Evolutionary conservation across 495 filamentous ascomycete genomes (phyloP).

Genomic region (Aspergillus indologenus): DNA sequence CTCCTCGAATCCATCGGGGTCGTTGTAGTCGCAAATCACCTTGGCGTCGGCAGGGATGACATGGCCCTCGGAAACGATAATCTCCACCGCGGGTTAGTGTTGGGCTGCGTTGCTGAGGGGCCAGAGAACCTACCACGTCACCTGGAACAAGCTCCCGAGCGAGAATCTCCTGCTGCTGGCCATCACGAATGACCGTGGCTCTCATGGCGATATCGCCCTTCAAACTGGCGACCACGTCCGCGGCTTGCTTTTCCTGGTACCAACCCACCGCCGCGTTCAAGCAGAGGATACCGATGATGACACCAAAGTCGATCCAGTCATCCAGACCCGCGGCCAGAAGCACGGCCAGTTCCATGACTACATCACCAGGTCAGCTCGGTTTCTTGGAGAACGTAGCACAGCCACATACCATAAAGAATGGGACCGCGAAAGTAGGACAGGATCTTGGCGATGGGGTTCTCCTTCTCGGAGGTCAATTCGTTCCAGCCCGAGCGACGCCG

Average conservation of each 20-base stretch:
- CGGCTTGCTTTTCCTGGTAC: conserved; percentile 83
- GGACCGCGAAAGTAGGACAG: conserved; percentile 72
- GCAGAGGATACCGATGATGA: conserved; percentile 75
- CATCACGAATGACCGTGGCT: conserved; percentile 64
- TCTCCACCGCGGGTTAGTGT: conserved; percentile 35
- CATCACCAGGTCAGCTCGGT: conserved; percentile 24
- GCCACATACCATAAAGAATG: conserved; percentile 70
- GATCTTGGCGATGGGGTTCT: conserved; percentile 69
- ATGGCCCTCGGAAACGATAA: conserved; percentile 67
- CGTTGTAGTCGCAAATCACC: conserved; percentile 68
- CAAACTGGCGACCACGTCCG: conserved; percentile 73
- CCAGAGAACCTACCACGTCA: conserved; percentile 62
- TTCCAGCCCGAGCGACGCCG: conserved; percentile 66
- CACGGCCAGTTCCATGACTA: conserved; percentile 80
- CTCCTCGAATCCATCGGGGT: conserved; percentile 63
- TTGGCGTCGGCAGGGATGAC: conserved; percentile 69
- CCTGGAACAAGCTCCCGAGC: conserved; percentile 76
- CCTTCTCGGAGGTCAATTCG: conserved; percentile 69
- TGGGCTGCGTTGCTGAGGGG: background rate
- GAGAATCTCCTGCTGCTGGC: conserved; percentile 60
- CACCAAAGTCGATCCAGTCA: conserved; percentile 81
- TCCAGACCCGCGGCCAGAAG: conserved; percentile 68
- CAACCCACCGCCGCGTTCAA: conserved; percentile 75
- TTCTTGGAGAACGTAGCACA: background rate
- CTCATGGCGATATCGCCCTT: conserved; percentile 82